Conservation (phyloP, 1,139 yeast genomes). For the Torulaspora globosa region DNA sequence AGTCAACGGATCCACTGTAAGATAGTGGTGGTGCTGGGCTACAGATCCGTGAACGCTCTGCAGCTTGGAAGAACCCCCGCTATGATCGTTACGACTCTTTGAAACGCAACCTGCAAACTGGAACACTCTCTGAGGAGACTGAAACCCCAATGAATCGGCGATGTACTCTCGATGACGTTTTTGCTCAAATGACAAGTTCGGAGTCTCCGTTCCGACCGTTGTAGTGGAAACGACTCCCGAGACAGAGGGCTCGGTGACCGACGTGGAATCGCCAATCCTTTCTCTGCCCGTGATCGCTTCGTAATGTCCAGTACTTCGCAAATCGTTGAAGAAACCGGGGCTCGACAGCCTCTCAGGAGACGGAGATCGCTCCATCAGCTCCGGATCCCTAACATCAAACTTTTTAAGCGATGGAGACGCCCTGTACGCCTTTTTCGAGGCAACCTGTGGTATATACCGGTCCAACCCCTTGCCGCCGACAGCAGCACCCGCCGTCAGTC, state of each 20-base stretch:
- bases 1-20: conserved; percentile 23
- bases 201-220: conserved; percentile 15
- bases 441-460: conserved; percentile 36
- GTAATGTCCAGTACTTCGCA: conserved; percentile 28
- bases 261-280: conserved; percentile 18
- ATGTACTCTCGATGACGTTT: conserved; percentile 39
- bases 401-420: conserved; percentile 22
- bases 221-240: conserved; percentile 18
- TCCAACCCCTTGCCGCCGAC: conserved; percentile 26
- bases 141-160: conserved; percentile 50
- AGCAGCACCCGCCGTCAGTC: conserved; percentile 1
- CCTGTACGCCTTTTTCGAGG: conserved; percentile 33
- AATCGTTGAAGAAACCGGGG: conserved; percentile 32
- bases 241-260: conserved; percentile 17
- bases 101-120: conserved; percentile 8
- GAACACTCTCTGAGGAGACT: conserved; percentile 25
- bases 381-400: conserved; percentile 17
- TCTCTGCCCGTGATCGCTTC: conserved; percentile 21
- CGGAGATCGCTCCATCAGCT: conserved; percentile 19
- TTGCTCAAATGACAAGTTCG: conserved; percentile 11
- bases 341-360: conserved; percentile 33
- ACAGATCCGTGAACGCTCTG: neutral
- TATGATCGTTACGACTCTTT: conserved; percentile 1
- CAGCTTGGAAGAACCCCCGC: neutral
- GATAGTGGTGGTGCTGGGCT: conserved; percentile 13